Percentiles rank a stretch among this genome's conserved stretches.
These are phyloP conservation scores for Chlamydomonas reinhardtii DNA, from an alignment of 163 green algal species.

Conservation along the genomic window DNA sequence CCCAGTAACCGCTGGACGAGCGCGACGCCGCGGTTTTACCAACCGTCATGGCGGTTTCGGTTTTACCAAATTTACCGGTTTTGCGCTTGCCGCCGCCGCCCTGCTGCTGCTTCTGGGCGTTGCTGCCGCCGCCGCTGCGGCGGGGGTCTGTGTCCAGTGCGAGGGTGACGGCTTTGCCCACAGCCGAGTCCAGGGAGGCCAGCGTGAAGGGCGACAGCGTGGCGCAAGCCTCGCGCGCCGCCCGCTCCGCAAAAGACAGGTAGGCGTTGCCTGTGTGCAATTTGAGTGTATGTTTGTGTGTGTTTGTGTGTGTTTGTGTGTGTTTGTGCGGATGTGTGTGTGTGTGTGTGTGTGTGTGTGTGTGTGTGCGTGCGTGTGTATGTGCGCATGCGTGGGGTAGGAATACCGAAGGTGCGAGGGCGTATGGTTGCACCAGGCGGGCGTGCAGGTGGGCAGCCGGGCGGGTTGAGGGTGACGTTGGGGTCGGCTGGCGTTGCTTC, in stretches of 20 bases:
- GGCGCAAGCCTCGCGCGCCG: conserved; percentile 17
- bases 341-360: too few relatives aligned
- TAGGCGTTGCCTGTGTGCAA: conserved; percentile 4
- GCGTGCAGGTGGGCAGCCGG: too few relatives aligned
- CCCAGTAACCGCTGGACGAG: neutral
- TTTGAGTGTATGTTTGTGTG: too few relatives aligned
- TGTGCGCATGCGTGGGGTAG: too few relatives aligned
- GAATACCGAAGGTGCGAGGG: too few relatives aligned
- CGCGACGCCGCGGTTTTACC: neutral
- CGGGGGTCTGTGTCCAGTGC: neutral
- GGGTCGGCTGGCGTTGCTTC: too few relatives aligned
- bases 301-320: too few relatives aligned
- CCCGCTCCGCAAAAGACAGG: conserved; percentile 13
- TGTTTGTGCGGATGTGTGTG: too few relatives aligned
- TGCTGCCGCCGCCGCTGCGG: neutral
- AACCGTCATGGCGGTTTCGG: neutral
- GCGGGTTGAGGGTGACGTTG: too few relatives aligned
- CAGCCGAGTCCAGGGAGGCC: conserved; percentile 17
- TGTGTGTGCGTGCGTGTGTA: too few relatives aligned
- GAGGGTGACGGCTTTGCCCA: conserved; percentile 12
- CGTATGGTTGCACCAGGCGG: too few relatives aligned
- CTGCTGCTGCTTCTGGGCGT: neutral
- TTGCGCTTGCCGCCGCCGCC: neutral
- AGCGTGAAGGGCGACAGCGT: conserved; percentile 23
- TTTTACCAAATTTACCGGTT: neutral